These are phyloP conservation scores for Lentinula sp. DNA, from an alignment of 768 basidiomycete genomes.

Conservation along the genomic window DNA sequence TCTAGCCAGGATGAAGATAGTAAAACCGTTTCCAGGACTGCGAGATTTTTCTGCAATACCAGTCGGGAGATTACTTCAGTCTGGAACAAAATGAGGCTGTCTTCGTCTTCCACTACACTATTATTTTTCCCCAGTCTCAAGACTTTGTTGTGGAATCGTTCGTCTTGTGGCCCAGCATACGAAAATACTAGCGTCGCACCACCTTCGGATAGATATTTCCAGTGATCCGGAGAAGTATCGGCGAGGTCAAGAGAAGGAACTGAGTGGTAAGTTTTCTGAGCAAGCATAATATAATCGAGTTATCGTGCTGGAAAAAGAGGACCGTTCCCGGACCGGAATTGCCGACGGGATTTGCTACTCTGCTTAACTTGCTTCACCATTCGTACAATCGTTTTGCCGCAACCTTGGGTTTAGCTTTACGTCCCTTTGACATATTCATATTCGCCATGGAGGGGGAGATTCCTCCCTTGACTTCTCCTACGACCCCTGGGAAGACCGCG, in stretches of 20 bases:
- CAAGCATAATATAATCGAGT: too few species aligned
- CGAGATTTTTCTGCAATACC: conserved; percentile 55
- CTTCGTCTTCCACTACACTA: conserved; percentile 21
- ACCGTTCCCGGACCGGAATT: too few species aligned
- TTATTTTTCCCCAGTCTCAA: conserved; percentile 68
- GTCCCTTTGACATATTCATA: neutral
- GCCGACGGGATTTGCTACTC: too few species aligned
- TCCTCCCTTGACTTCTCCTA: neutral
- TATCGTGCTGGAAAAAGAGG: too few species aligned
- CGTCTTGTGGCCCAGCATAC: conserved; percentile 53
- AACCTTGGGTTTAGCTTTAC: neutral
- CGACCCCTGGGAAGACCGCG: neutral
- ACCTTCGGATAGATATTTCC: conserved; percentile 91
- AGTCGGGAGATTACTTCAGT: conserved; percentile 56
- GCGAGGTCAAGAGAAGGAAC: neutral
- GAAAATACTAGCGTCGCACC: conserved; percentile 87
- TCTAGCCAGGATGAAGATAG: conserved; percentile 57
- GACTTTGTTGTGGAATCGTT: conserved; percentile 55
- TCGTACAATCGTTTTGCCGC: neutral
- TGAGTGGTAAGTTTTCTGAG: neutral
- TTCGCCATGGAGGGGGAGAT: neutral
- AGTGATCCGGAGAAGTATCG: conserved; percentile 41
- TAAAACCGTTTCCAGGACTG: conserved; percentile 44
- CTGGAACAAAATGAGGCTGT: conserved; percentile 45
- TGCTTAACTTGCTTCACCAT: neutral